Evolutionary conservation across 768 basidiomycete genomes (phyloP).

Genomic region (Pulveroboletus sp.): DNA sequence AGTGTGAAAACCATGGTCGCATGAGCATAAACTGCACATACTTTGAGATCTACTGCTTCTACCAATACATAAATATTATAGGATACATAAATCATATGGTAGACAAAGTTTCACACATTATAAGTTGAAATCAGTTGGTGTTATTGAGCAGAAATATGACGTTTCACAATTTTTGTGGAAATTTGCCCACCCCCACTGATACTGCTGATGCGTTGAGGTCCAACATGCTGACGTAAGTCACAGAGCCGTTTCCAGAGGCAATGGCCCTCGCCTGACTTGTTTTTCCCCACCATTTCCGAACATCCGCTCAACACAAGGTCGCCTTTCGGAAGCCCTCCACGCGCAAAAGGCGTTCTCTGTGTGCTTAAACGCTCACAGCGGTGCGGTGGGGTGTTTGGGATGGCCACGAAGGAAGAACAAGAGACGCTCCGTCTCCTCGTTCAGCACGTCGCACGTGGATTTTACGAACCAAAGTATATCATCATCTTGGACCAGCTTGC

Average conservation of each 20-base stretch:
- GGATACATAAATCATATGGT: no score
- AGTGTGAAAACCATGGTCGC: no score
- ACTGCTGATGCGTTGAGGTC: no score
- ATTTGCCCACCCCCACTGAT: no score
- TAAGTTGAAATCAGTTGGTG: no score
- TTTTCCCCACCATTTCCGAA: not conserved
- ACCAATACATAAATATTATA: no score
- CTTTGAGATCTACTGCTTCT: no score
- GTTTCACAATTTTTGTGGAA: no score
- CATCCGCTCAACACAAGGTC: conserved; percentile 5
- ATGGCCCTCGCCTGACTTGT: not conserved
- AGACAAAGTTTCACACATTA: no score
- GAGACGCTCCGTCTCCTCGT: conserved; percentile 82
- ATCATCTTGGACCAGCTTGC: conserved; percentile 94
- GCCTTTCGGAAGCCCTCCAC: conserved; percentile 1
- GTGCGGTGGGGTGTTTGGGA: conserved; percentile 22
- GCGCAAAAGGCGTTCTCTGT: conserved; percentile 6
- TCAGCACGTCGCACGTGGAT: conserved; percentile 88
- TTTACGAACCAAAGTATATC: conserved; percentile 90
- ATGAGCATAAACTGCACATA: no score
- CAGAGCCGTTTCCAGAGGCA: not conserved
- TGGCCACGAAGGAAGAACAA: conserved; percentile 75
- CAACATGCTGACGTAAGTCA: conserved; percentile 4
- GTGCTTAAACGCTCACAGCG: conserved; percentile 3
- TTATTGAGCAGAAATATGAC: no score